Evolutionary conservation across 1,284 basidiomycete species (phyloP).

Genomic region (Boletus calvinii): DNA sequence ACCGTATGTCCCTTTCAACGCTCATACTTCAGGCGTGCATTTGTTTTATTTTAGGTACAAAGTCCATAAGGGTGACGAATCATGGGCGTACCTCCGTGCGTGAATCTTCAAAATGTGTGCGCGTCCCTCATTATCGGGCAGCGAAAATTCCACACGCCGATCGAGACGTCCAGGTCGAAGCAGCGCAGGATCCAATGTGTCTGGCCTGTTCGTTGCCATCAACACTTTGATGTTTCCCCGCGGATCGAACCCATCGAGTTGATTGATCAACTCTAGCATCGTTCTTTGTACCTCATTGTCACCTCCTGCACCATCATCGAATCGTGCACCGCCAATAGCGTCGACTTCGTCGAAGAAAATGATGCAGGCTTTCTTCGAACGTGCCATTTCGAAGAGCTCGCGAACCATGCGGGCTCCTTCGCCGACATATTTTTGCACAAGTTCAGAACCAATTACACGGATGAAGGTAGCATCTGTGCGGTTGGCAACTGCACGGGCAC

Average conservation of each 20-base stretch:
- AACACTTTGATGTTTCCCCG: slow-evolving; percentile 99
- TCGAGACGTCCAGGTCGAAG: slow-evolving; percentile 96
- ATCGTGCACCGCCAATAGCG: slow-evolving; percentile 97
- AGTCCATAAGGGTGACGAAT: not conserved
- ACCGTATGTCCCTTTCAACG: slow-evolving; percentile 95
- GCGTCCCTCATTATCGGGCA: slow-evolving; percentile 95
- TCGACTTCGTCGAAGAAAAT: slow-evolving; percentile 99
- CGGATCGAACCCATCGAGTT: slow-evolving; percentile 98
- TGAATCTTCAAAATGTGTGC: slow-evolving; percentile 98
- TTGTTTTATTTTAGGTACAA: slow-evolving; percentile 8
- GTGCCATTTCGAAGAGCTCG: slow-evolving; percentile 98
- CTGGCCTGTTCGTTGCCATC: slow-evolving; percentile 99
- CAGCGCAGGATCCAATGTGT: slow-evolving; percentile 96
- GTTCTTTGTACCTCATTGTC: slow-evolving; percentile 99
- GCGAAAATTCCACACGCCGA: slow-evolving; percentile 91
- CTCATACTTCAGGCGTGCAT: slow-evolving; percentile 72
- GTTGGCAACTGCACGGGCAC: slow-evolving; percentile 97
- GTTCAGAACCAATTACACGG: slow-evolving; percentile 96
- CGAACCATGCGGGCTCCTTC: slow-evolving; percentile 99
- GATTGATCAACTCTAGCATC: slow-evolving; percentile 99
- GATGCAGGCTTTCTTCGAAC: slow-evolving; percentile 98
- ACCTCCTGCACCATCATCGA: slow-evolving; percentile 98
- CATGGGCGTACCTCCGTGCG: slow-evolving; percentile 67
- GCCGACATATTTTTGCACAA: slow-evolving; percentile 99
- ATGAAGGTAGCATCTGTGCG: slow-evolving; percentile 99